phyloP scores from a whole-genome alignment of 306 rosid species.

The Castanea sativa region DNA sequence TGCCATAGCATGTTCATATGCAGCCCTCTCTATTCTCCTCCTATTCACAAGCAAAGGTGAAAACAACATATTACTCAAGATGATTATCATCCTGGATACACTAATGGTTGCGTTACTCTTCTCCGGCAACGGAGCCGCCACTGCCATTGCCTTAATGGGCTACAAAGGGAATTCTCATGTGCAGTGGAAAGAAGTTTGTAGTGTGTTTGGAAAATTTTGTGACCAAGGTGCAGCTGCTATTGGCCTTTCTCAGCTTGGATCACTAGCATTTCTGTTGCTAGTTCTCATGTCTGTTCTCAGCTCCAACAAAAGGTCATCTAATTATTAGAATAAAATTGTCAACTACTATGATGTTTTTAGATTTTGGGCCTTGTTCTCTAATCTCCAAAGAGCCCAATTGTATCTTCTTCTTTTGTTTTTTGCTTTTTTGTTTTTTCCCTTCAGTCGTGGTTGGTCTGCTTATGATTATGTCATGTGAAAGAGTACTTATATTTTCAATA shows the following conservation, averaged over 20 bases:
- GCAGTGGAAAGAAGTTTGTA: constrained; percentile 74
- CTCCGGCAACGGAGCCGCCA: constrained; percentile 61
- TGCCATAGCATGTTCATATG: constrained; percentile 57
- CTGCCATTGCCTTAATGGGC: constrained; percentile 52
- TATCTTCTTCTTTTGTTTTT: background rate
- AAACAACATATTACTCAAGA: constrained; percentile 6
- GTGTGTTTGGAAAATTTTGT: constrained; percentile 58
- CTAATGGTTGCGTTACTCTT: constrained; percentile 67
- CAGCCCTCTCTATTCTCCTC: constrained; percentile 40
- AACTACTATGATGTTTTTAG: background rate
- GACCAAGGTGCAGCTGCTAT: constrained; percentile 37
- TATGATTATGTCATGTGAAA: too few species aligned
- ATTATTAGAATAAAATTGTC: background rate
- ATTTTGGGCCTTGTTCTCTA: background rate
- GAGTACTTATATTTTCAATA: too few species aligned
- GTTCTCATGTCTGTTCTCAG: constrained; percentile 26
- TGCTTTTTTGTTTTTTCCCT: background rate
- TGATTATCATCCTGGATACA: constrained; percentile 40
- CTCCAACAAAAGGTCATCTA: constrained; percentile 8
- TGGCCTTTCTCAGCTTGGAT: constrained; percentile 43
- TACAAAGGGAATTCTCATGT: constrained; percentile 71
- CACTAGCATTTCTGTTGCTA: constrained; percentile 45
- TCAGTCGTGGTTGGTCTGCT: too few species aligned
- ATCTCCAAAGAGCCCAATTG: background rate
- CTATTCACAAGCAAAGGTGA: constrained; percentile 28